Percentiles rank a stretch among this genome's conserved stretches.
Conservation (phyloP, 139 green algal genomes). For the Microglena sp. region DNA sequence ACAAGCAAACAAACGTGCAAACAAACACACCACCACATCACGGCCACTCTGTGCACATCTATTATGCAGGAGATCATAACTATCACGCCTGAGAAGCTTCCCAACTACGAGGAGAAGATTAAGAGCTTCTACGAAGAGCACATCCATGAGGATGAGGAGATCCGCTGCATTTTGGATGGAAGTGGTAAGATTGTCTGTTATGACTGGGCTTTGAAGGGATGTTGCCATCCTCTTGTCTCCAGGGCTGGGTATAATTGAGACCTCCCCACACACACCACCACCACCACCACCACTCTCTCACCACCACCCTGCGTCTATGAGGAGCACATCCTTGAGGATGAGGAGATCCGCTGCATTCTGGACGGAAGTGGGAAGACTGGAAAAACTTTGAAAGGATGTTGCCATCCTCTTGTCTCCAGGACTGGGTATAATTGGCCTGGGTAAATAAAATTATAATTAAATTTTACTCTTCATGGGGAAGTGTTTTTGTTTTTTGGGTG, state of each 20-base stretch:
- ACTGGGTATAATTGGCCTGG: no score
- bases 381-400: no score
- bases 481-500: no score
- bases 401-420: no score
- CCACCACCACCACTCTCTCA: background rate
- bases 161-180: constrained; percentile 58
- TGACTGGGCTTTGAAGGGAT: background rate
- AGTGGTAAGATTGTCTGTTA: constrained; percentile 11
- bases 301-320: no score
- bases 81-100: constrained; percentile 61
- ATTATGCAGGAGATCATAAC: constrained; percentile 65
- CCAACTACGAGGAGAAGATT: constrained; percentile 83
- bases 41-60: no score
- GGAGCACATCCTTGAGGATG: constrained; percentile 91
- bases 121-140: constrained; percentile 94
- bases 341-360: constrained; percentile 82
- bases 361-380: constrained; percentile 27
- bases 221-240: no score
- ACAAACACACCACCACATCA: background rate
- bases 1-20: no score
- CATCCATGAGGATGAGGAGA: constrained; percentile 92
- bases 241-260: background rate
- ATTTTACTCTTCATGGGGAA: no score
- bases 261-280: background rate
- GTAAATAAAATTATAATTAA: no score